Evolutionary conservation across 1,284 basidiomycete genomes (phyloP), one percentile per base, ranked within the genome.

Genomic region (Tilletia walkeri): DNA sequence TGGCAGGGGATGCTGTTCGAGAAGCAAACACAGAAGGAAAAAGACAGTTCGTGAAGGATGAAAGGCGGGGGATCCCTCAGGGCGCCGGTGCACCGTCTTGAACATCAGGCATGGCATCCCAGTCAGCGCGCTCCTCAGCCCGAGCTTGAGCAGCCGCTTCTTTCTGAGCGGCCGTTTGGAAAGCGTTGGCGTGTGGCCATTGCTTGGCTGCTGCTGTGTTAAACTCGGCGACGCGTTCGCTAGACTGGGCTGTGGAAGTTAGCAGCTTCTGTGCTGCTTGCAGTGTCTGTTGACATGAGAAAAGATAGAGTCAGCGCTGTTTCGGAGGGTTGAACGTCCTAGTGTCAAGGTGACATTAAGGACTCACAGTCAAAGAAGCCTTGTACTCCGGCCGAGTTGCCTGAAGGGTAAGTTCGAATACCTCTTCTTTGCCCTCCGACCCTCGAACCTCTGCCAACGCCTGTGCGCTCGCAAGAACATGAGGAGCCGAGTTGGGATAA

Each of bases 401-500:
- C 30, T 85, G 85, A 78, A 91, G 90, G 45, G 90, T 69, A 2
- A 88, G 81, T 10, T 86, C 86, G 74, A 90, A 66, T 5, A 68
- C 66, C n/a, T 72, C 91, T 2, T 90, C 86, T 72, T 90, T 89
- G 5, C 16, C 41, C 12, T 67, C 48, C 30, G 48, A 2, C n/a
- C 41, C 41, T 4, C 49, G 48, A 1, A 67, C 18, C 34, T 49
- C 49, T 10, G 18, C 36, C 48, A 49, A 20, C 9, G 66, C 50
- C 48, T 49, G 45, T 30, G 41, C 66, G 30, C 34, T 39, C 34
- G 47, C 87, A 84, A 1, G 86, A 89, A 79, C 87, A 86, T 2
- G 91, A 91, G 49, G 86, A 86, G 1, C 88, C 89, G 16, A 94
- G 36, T 63, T 39, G 12, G 84, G 50, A 91, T 85, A 0, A 88